Base-by-base conservation (phyloP, 2,329 filamentous ascomycete genomes). In the Penicillium sp. region DNA sequence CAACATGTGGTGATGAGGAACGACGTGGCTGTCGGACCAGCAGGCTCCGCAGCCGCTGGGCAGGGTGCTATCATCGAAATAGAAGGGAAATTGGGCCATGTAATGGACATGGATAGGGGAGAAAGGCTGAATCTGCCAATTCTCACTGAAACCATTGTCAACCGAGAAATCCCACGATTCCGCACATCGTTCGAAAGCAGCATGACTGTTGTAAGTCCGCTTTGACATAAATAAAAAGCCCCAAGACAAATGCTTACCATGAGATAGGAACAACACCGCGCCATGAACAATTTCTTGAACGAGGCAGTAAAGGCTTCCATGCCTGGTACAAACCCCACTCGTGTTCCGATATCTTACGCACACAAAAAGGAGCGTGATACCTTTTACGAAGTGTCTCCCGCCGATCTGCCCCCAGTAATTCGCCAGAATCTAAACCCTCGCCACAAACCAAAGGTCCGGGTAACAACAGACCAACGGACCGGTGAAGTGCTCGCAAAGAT, bases 1-100 rank as follows among this genome's bases (percentile, higher is more conserved):
- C 72, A 84, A 48, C 81, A 89, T 54, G 87, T 95, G 19, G 82
- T 95, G 7, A 79, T 82, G 51, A 86, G 86, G 59, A 80, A 83
- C n/a, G 85, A 90, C 62, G 75, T 86, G 52, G 79, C 77, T 11
- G 80, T 87, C 37, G 82, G 71, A 1, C 76, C 82, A 55, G 77
- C 81, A 11, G 70, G 75, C 22, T 74, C 82, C 31, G 86, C 89
- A 63, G 83, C 89, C 21, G 75, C 79, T 16, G 83, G 83, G 51
- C 82, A 84, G 16, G 86, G 86, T 7, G 88, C 92, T 14, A 84
- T 91, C 58, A 87, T 97, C 52, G 95, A 99, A 75, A 90, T 99
- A 53, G 95, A 99, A 77, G 95, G 92, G 10, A 98, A 98, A 74
- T 80, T 98, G 48, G 95, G 95, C 19, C 88, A 86, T 26, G 81